Percentiles rank a stretch among this genome's conserved stretches.
Conservation (phyloP, 257 asterid genomes). For the Solanum paucissectum region DNA sequence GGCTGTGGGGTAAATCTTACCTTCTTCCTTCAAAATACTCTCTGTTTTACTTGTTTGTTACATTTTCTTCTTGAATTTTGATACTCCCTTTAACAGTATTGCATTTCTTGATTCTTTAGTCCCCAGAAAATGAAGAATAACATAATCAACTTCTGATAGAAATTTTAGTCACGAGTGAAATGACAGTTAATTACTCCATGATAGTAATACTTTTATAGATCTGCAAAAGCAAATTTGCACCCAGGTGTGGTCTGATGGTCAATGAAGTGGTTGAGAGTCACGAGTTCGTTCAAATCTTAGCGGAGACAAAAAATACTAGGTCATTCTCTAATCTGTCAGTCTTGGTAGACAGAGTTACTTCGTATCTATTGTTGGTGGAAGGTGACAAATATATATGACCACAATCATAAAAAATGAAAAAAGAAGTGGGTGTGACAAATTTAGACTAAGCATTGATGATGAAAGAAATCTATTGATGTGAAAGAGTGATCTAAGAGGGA, state of each 20-base stretch:
- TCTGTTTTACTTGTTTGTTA: neutral
- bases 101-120: neutral
- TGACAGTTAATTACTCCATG: neutral
- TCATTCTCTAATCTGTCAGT: too few species aligned
- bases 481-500: neutral
- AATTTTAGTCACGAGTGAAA: neutral
- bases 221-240: neutral
- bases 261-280: neutral
- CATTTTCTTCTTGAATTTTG: neutral
- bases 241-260: neutral
- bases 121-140: neutral
- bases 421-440: neutral
- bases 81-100: neutral
- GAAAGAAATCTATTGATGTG: neutral
- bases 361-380: neutral
- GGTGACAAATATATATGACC: neutral
- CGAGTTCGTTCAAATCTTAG: too few species aligned
- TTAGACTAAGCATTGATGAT: neutral
- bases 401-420: neutral
- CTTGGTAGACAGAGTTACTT: too few species aligned
- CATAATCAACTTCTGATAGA: neutral
- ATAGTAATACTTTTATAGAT: neutral
- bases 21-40: neutral
- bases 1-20: conserved; percentile 16
- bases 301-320: too few species aligned